Evolutionary conservation across 257 asterid genomes (phyloP).

Genomic region (Verbena officinalis): DNA sequence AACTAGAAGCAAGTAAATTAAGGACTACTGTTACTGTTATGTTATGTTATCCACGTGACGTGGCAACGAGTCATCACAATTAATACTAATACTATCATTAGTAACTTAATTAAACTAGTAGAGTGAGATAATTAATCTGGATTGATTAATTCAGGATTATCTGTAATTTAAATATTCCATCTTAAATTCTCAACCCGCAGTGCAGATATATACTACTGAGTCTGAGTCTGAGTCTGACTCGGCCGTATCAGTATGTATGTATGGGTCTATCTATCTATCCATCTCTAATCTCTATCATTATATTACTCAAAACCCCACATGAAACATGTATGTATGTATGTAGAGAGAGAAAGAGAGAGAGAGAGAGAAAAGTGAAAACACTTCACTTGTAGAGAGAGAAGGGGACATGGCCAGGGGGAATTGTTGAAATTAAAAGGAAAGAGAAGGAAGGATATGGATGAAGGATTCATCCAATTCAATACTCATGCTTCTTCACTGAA

Average conservation of each 20-base stretch:
- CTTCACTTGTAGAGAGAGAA: conserved; percentile 11
- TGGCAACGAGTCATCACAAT: conserved; percentile 14
- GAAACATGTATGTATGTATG: neutral
- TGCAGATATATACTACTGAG: no score
- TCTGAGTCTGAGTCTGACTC: neutral
- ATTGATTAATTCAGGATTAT: no score
- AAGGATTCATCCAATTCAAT: conserved; percentile 31
- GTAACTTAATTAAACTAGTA: neutral
- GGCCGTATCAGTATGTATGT: no score
- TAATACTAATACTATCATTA: neutral
- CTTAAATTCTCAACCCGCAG: neutral
- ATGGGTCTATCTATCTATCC: no score
- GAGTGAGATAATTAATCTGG: neutral
- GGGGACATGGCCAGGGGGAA: no score
- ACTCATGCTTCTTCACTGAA: conserved; percentile 19
- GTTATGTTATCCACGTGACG: conserved; percentile 30
- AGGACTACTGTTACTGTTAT: no score
- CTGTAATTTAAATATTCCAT: no score
- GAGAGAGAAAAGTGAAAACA: conserved; percentile 7
- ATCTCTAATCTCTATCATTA: neutral
- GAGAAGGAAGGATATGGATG: conserved; percentile 27
- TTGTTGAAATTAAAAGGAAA: no score
- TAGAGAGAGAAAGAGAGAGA: conserved; percentile 22
- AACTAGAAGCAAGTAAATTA: neutral
- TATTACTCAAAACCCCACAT: neutral